Evolutionary conservation across 1,139 yeast genomes (phyloP).

Genomic region (Yamadazyma trypodendri): DNA sequence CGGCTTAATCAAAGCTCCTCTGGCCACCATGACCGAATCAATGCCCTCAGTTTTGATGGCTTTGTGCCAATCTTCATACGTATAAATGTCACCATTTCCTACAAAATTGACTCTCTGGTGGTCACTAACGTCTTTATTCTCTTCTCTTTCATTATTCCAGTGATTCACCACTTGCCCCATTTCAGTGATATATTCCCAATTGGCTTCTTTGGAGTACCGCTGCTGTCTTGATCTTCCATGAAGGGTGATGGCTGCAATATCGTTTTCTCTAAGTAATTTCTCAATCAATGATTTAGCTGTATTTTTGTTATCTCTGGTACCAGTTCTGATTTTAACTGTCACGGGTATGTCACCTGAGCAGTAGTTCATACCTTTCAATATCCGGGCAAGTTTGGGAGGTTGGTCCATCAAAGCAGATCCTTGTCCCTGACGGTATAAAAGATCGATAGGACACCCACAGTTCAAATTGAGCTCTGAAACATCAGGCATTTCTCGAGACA

Average conservation of each 20-base stretch:
- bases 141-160: conserved; percentile 51
- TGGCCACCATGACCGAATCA: conserved; percentile 95
- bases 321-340: conserved; percentile 89
- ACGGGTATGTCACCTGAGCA: conserved; percentile 88
- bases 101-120: conserved; percentile 55
- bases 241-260: conserved; percentile 85
- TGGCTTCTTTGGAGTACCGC: conserved; percentile 85
- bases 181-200: conserved; percentile 85
- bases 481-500: conserved; percentile 52
- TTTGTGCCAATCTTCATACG: conserved; percentile 84
- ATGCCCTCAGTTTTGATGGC: conserved; percentile 70
- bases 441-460: conserved; percentile 97
- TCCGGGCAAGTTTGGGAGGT: conserved; percentile 75
- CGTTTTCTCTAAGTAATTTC: conserved; percentile 71
- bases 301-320: conserved; percentile 80
- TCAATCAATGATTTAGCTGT: conserved; percentile 76
- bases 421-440: conserved; percentile 88
- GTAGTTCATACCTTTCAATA: conserved; percentile 85
- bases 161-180: conserved; percentile 69
- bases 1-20: conserved; percentile 97
- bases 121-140: conserved; percentile 54
- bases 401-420: conserved; percentile 93
- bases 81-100: conserved; percentile 93
- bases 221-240: conserved; percentile 98
- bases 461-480: conserved; percentile 84